Evolutionary conservation across 2,329 filamentous ascomycete species (phyloP), one percentile per base, ranked within the genome.

Genomic region (Domatiomyces catenatus): DNA sequence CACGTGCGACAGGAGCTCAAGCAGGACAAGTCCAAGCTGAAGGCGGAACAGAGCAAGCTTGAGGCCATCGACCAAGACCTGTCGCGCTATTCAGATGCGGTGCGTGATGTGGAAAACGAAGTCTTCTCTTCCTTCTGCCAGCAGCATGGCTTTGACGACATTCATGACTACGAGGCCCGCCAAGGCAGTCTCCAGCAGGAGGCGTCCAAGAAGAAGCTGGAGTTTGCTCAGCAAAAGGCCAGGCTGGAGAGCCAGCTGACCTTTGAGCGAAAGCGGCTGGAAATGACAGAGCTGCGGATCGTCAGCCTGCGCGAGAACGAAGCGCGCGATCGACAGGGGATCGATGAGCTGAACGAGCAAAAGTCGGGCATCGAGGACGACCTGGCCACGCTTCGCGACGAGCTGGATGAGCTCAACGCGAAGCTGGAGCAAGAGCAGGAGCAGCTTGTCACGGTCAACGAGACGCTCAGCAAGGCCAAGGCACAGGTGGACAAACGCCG

Each of bases 181-280:
- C 92, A 96, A 67, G 90, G 92, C 47, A 88, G 84, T 43, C 72
- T 94, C 47, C 89, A 96, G 66, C 86, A 94, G 64, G 87, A 96
- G 64, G 85, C 86, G 44, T 82, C 83, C 0, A 82, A 92, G 66
- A 89, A 89, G 71, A 86, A 86, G 55, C 81, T 85, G 49, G 82
- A 89, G 58, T 96, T 94, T 60, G 84, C 83, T 50, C 81, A 84
- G 3, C 92, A 98, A 64, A 76, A 75, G 58, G 79, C 74, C 53
- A 74, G 71, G 48, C 71, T 83, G 46, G 71, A 80, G 57, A 79
- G 77, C 57, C 72, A 79, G 58, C 68, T 82, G 47, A 73, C 69
- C 54, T 81, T 80, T 54, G 77, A 81, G 60, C 84, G 82, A 63
- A 81, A 86, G 60, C 80, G 81, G 43, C 71, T 95, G 26, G 76